Conservation (phyloP, 257 asterid species). For the Solanum rostratum region DNA sequence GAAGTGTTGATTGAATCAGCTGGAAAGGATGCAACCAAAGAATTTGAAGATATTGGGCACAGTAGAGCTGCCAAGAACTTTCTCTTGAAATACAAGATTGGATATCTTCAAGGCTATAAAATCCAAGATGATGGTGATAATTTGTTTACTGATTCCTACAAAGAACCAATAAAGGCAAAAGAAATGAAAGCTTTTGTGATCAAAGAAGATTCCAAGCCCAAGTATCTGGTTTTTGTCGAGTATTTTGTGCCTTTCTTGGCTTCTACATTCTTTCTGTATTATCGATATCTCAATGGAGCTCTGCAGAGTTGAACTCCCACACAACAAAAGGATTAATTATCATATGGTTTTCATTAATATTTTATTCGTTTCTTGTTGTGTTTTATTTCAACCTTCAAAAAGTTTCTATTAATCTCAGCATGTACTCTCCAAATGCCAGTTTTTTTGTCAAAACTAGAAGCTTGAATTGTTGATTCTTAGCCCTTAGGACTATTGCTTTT, state of each 20-base stretch:
- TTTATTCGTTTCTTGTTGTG: not conserved
- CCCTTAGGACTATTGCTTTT: no score
- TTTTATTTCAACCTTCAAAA: not conserved
- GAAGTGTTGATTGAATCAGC: slow-evolving; percentile 24
- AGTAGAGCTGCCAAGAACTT: slow-evolving; percentile 21
- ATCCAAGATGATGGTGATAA: no score
- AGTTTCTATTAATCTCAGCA: no score
- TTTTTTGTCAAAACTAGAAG: no score
- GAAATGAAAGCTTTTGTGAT: no score
- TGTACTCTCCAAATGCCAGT: no score
- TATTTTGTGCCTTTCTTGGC: slow-evolving; percentile 12
- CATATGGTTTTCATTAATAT: not conserved
- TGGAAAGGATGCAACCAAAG: slow-evolving; percentile 32
- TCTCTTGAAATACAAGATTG: slow-evolving; percentile 13
- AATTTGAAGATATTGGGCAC: slow-evolving; percentile 24
- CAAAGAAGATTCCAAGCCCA: no score
- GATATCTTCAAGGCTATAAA: no score
- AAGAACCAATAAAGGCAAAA: no score
- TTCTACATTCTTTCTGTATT: slow-evolving; percentile 12
- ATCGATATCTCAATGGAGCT: slow-evolving; percentile 2
- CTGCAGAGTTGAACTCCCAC: not conserved
- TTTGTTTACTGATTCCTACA: no score
- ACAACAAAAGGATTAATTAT: not conserved
- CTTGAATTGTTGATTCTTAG: no score
- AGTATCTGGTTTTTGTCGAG: not conserved